phyloP scores from a whole-genome alignment of 148 eudicot species.

The Silene latifolia region DNA sequence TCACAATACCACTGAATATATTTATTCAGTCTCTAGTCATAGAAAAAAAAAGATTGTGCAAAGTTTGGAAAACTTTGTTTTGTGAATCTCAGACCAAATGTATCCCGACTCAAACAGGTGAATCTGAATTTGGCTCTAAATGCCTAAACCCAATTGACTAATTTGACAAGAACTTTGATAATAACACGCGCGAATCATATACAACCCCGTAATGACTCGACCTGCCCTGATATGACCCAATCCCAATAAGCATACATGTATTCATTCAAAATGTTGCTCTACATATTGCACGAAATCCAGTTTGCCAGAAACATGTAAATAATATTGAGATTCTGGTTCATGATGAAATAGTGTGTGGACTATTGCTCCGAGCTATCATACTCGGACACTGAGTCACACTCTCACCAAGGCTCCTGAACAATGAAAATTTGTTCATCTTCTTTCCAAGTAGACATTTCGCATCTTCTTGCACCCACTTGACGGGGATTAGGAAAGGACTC shows the following conservation, averaged over 20 bases:
- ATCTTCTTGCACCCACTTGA: too few species aligned
- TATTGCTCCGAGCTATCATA: background rate
- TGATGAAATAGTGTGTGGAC: background rate
- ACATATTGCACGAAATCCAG: background rate
- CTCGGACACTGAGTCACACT: background rate
- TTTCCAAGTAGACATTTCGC: too few species aligned
- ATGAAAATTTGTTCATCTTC: background rate
- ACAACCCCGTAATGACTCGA: background rate
- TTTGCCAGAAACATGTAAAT: background rate
- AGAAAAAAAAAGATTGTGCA: background rate
- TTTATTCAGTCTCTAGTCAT: background rate
- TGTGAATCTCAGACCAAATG: too few species aligned
- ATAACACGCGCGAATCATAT: too few species aligned
- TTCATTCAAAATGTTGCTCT: background rate
- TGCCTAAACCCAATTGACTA: too few species aligned
- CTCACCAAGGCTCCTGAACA: background rate
- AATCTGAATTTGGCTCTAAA: too few species aligned
- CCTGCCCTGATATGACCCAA: background rate
- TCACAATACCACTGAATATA: conserved; percentile 1
- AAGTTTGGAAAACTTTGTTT: too few species aligned
- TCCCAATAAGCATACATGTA: background rate
- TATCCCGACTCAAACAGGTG: background rate
- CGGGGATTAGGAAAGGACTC: too few species aligned
- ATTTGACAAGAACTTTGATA: too few species aligned
- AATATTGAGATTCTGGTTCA: background rate